These are phyloP conservation scores for Erodium texanum DNA, from an alignment of 441 rosid genomes.

Conservation along the genomic window DNA sequence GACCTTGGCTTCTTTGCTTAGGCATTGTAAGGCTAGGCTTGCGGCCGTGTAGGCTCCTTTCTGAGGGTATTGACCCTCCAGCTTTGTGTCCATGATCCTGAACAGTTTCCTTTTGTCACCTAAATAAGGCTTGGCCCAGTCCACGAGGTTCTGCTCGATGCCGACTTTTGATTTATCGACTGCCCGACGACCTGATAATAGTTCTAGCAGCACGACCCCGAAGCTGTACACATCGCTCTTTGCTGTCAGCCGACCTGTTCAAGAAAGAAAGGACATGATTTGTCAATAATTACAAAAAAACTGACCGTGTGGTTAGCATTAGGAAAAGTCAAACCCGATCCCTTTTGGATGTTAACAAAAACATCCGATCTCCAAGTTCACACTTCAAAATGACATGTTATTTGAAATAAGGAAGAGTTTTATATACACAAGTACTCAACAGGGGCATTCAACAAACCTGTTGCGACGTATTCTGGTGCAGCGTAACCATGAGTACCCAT, in stretches of 20 bases:
- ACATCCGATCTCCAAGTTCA: too few species aligned
- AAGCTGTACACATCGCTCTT: conserved; percentile 86
- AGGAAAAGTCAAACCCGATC: too few species aligned
- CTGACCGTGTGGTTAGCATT: too few species aligned
- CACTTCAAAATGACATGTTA: neutral
- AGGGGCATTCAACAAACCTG: conserved; percentile 43
- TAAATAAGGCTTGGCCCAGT: conserved; percentile 83
- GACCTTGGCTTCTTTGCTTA: conserved; percentile 44
- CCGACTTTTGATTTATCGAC: conserved; percentile 45
- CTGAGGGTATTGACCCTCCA: conserved; percentile 76
- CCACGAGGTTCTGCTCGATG: conserved; percentile 52
- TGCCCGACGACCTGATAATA: conserved; percentile 55
- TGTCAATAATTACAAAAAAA: too few species aligned
- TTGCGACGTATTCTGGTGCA: conserved; percentile 10
- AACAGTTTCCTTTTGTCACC: conserved; percentile 47
- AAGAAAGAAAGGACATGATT: neutral
- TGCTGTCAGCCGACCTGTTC: conserved; percentile 62
- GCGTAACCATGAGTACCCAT: conserved; percentile 69
- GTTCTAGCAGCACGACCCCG: conserved; percentile 69
- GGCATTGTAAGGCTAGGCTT: conserved; percentile 54
- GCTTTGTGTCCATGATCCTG: conserved; percentile 74
- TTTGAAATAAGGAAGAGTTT: neutral
- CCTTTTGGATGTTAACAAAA: too few species aligned
- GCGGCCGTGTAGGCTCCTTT: conserved; percentile 64
- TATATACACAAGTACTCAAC: neutral